Conservation (phyloP, 139 green algal genomes). For the Mychonastes homosphaera region DNA sequence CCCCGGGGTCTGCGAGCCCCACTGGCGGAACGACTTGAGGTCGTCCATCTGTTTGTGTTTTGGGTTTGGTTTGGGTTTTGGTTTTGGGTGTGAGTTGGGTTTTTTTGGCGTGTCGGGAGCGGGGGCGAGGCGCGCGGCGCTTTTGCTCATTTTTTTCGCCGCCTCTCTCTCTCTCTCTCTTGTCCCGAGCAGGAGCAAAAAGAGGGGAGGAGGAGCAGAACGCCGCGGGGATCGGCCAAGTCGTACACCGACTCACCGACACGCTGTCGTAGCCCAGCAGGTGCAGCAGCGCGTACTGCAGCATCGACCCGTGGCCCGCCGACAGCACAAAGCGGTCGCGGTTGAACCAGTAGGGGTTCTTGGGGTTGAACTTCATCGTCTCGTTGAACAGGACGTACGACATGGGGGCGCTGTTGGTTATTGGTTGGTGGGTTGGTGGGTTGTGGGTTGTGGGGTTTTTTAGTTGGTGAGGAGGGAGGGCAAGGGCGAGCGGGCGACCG, state of each 20-base stretch:
- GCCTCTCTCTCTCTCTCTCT: no score
- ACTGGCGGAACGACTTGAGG: conserved; percentile 95
- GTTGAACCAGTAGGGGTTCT: conserved; percentile 89
- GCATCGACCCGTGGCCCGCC: conserved; percentile 97
- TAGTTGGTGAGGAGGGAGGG: no score
- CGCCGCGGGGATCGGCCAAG: no score
- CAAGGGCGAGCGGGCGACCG: no score
- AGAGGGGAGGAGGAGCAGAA: no score
- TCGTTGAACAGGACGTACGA: conserved; percentile 93
- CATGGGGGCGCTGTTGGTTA: conserved; percentile 94
- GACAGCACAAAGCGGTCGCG: conserved; percentile 98
- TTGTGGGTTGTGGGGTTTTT: no score
- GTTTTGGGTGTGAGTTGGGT: neutral
- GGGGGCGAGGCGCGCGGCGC: no score
- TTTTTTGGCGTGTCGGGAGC: no score
- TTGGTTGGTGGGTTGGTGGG: no score
- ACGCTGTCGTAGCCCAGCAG: conserved; percentile 87
- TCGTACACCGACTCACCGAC: conserved; percentile 38
- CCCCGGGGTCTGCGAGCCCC: conserved; percentile 81
- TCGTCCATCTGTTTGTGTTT: conserved; percentile 74
- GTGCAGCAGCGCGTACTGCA: conserved; percentile 96
- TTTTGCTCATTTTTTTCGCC: no score
- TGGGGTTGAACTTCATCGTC: conserved; percentile 91
- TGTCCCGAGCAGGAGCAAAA: no score
- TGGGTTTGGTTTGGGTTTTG: neutral